Conservation (phyloP, 129 eudicot genomes). For the Flaveria sonorensis region DNA sequence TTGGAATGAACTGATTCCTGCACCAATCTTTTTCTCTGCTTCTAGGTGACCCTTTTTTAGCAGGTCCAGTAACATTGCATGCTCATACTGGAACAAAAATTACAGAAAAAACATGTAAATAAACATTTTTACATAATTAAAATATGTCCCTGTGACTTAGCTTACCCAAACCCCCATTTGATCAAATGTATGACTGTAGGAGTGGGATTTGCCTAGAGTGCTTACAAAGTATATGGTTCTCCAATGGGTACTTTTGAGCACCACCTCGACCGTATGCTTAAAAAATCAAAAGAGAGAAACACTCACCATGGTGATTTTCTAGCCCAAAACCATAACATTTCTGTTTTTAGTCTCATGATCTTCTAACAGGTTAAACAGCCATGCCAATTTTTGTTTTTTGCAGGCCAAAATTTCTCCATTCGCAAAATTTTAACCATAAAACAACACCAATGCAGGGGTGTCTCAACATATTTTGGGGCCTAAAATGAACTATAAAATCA, state of each 20-base stretch:
- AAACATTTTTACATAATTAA: neutral
- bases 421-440: too few relatives aligned
- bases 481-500: too few relatives aligned
- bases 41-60: slow-evolving; percentile 85
- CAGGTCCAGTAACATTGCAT: slow-evolving; percentile 64
- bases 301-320: neutral
- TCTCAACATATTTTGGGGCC: too few relatives aligned
- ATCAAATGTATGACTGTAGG: neutral
- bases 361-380: too few relatives aligned
- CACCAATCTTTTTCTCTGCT: slow-evolving; percentile 77
- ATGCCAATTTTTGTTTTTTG: too few relatives aligned
- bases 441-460: too few relatives aligned
- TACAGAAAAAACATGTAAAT: neutral
- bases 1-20: slow-evolving; percentile 66
- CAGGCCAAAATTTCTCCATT: too few relatives aligned
- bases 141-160: neutral
- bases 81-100: slow-evolving; percentile 65
- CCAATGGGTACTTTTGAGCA: neutral
- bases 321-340: neutral
- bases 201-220: neutral
- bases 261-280: neutral
- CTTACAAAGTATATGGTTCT: too few relatives aligned
- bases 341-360: neutral
- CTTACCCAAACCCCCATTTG: neutral
- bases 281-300: neutral